A percentile compares a stretch with the other conserved stretches of the same genome.
These are phyloP conservation scores for Eleusine indica DNA, from an alignment of 176 grass and related monocot genomes.

Conservation along the genomic window DNA sequence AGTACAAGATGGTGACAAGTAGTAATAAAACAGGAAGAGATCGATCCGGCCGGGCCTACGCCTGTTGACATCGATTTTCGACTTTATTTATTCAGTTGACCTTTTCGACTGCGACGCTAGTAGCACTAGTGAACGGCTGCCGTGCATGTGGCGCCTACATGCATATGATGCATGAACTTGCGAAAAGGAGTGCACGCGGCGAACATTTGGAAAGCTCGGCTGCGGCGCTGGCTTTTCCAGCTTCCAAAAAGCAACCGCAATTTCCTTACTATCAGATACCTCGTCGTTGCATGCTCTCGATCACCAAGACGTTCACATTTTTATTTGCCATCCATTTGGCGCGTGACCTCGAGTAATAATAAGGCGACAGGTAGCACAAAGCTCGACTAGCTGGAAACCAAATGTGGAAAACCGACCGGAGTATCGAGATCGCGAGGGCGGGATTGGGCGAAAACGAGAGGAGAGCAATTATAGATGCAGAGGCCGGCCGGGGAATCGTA, in stretches of 20 bases:
- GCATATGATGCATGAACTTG: background rate
- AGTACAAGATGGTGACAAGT: no score
- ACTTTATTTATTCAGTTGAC: conserved; percentile 10
- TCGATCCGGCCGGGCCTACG: background rate
- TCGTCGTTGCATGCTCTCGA: conserved; percentile 11
- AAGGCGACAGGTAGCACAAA: background rate
- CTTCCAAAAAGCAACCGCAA: background rate
- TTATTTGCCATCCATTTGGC: background rate
- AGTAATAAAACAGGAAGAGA: background rate
- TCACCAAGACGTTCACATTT: background rate
- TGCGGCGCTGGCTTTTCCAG: background rate
- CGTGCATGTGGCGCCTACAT: background rate
- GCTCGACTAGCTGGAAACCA: background rate
- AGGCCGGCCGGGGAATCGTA: no score
- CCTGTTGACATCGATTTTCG: background rate
- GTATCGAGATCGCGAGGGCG: conserved; percentile 7
- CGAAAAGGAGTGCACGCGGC: background rate
- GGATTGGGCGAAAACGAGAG: conserved; percentile 13
- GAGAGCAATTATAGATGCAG: background rate
- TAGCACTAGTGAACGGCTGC: background rate
- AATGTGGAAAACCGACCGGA: background rate
- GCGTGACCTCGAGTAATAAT: background rate
- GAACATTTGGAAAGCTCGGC: conserved; percentile 3
- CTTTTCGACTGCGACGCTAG: conserved; percentile 2
- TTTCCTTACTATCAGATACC: background rate